phyloP scores from a whole-genome alignment of 441 rosid species.

The Brassica hybrid region DNA sequence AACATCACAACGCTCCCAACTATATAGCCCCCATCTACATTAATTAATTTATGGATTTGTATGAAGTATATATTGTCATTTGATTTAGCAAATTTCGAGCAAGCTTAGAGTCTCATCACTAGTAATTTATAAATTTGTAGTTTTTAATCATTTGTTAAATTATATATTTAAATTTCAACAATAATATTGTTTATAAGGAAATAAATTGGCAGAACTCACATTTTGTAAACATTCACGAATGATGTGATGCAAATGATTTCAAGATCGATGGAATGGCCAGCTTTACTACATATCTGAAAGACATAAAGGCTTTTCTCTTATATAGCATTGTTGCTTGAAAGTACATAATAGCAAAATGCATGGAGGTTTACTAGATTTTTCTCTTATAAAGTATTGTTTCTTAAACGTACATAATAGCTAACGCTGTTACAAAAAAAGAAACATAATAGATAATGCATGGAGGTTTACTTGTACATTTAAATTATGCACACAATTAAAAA shows the following conservation, averaged over 20 bases:
- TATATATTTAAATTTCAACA: background rate
- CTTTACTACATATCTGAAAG: background rate
- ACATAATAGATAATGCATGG: background rate
- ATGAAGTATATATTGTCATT: background rate
- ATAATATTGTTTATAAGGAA: background rate
- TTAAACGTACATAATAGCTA: background rate
- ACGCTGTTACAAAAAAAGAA: background rate
- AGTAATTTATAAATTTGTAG: background rate
- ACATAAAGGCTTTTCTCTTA: background rate
- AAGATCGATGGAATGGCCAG: background rate
- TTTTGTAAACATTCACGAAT: background rate
- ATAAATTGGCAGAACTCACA: background rate
- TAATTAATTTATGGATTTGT: background rate
- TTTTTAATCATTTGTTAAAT: background rate
- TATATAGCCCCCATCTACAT: background rate
- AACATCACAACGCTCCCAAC: constrained; percentile 8
- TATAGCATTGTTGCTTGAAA: background rate
- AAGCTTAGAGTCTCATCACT: background rate
- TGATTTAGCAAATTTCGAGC: background rate
- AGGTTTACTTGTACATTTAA: background rate
- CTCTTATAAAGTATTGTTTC: background rate
- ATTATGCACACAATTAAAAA: background rate
- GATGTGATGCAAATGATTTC: background rate
- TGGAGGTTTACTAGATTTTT: background rate
- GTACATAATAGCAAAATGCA: background rate